Base-by-base conservation (phyloP, 2,329 filamentous ascomycete genomes). In the Pseudocercospora crystallina region DNA sequence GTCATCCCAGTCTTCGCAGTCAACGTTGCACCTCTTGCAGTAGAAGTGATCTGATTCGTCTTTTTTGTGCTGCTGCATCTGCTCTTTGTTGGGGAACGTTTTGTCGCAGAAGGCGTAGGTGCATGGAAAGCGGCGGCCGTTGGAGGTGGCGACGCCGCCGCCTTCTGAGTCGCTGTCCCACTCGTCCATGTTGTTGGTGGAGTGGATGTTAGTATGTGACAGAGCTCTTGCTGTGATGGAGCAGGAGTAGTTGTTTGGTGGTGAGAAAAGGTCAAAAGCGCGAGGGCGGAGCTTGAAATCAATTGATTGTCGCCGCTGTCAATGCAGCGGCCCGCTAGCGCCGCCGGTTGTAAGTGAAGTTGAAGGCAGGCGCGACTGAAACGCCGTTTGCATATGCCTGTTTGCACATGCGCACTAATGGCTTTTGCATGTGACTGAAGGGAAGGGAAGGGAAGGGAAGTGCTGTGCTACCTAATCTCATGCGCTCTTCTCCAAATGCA, bases 41-140 rank as follows among this genome's bases (percentile, higher is more conserved):
- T 76, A 77, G 54, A 58, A 59, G 50, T 78, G 76, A 8, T 71
- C 65, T 2, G 70, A 63, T 2, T 70, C 66, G 15, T 68, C 49
- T 13, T 65, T 68, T 61, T 83, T 83, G 69, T 84, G 81, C 2
- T 62, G 62, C 43, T 69, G 74, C 73, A 83, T 77, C 2, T 71
- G 70, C 37, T 71, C 68, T 9, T 67, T 62, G 0, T 69, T 74
- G 8, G 67, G 56, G 63, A 83, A 84, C 13, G 60, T 65, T 34
- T 67, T 62, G 15, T 61, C 54, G 68, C 81, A 83, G 43, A 70
- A 62, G 2, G 73, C 74, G 65, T 79, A 81, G 13, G 55, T 65
- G 53, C 75, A 67, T 20, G 63, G 59, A 53, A 70, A 41, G 56
- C 13, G 62, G 55, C 34, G 34, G 34, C 20, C 20, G 20, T 3